Evolutionary conservation across 2,329 filamentous ascomycete genomes (phyloP).

Genomic region (Ramularia endophylla): DNA sequence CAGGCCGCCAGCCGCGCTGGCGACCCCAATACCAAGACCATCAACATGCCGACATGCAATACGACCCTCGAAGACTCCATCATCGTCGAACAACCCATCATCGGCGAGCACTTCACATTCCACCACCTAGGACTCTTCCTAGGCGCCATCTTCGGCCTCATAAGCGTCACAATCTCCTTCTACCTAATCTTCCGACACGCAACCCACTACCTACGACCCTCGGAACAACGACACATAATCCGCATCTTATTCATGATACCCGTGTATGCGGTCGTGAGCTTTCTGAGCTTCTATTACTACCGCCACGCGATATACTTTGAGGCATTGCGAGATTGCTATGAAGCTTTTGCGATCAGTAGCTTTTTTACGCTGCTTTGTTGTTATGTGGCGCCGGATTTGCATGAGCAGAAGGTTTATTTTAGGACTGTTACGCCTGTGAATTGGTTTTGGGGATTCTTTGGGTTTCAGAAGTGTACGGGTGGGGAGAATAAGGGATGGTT

Average conservation of each 20-base stretch:
- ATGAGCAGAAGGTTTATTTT: constrained; percentile 78
- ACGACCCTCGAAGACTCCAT: constrained; percentile 42
- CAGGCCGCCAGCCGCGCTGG: no score
- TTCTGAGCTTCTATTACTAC: constrained; percentile 69
- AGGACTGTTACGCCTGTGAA: constrained; percentile 59
- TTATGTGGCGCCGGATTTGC: constrained; percentile 70
- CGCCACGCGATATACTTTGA: constrained; percentile 74
- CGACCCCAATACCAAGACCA: no score
- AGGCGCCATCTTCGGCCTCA: constrained; percentile 47
- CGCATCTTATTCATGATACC: constrained; percentile 86
- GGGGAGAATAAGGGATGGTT: constrained; percentile 60
- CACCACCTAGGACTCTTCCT: constrained; percentile 52
- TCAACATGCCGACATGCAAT: constrained; percentile 38
- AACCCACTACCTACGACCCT: constrained; percentile 54
- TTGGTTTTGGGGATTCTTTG: constrained; percentile 70
- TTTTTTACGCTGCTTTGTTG: constrained; percentile 81
- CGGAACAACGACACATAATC: constrained; percentile 66
- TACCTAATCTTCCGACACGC: constrained; percentile 53
- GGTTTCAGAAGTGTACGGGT: constrained; percentile 65
- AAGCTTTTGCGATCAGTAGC: constrained; percentile 80
- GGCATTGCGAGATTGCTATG: constrained; percentile 77
- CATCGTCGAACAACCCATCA: constrained; percentile 43
- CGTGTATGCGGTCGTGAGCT: constrained; percentile 68
- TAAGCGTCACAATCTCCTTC: constrained; percentile 47
- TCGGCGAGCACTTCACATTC: constrained; percentile 47